A percentile compares a stretch with the other conserved stretches of the same genome.
Conservation (phyloP, 345 rosid genomes). For the Fremontodendron californicum region DNA sequence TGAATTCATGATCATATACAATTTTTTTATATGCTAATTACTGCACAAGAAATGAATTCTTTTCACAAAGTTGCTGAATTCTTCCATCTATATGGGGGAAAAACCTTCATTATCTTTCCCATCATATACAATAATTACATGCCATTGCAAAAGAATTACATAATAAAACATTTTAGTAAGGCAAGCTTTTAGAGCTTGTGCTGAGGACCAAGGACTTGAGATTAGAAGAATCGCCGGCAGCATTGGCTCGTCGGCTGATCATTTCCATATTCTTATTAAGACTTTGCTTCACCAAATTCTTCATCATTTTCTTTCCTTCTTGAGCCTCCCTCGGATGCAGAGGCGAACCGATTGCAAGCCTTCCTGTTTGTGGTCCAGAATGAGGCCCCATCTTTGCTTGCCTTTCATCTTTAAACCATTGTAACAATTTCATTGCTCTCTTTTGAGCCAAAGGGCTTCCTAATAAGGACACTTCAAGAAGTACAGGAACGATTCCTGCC, state of each 20-base stretch:
- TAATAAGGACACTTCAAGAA: conserved; percentile 64
- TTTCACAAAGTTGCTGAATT: background rate
- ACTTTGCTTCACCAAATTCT: conserved; percentile 79
- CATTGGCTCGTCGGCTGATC: conserved; percentile 70
- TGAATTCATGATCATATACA: conserved; percentile 16
- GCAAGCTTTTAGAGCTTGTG: conserved; percentile 90
- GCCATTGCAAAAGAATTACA: conserved; percentile 13
- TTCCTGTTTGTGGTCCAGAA: conserved; percentile 82
- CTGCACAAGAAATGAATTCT: conserved; percentile 26
- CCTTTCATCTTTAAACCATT: conserved; percentile 96
- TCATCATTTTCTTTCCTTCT: conserved; percentile 80
- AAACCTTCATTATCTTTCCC: conserved; percentile 6
- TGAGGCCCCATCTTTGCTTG: conserved; percentile 77
- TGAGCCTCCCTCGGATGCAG: conserved; percentile 42
- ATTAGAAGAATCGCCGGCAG: conserved; percentile 36
- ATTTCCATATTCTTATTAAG: conserved; percentile 80
- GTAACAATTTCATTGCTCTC: conserved; percentile 75
- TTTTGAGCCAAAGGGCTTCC: conserved; percentile 79
- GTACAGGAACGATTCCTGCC: conserved; percentile 73
- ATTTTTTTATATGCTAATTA: background rate
- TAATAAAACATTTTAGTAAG: conserved; percentile 39
- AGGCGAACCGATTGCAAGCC: conserved; percentile 57
- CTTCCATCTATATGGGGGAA: background rate
- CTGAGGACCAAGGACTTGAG: conserved; percentile 67
- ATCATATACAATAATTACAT: conserved; percentile 9